These are phyloP conservation scores for Fraxinus excelsior DNA, from an alignment of 257 asterid genomes.

Conservation along the genomic window DNA sequence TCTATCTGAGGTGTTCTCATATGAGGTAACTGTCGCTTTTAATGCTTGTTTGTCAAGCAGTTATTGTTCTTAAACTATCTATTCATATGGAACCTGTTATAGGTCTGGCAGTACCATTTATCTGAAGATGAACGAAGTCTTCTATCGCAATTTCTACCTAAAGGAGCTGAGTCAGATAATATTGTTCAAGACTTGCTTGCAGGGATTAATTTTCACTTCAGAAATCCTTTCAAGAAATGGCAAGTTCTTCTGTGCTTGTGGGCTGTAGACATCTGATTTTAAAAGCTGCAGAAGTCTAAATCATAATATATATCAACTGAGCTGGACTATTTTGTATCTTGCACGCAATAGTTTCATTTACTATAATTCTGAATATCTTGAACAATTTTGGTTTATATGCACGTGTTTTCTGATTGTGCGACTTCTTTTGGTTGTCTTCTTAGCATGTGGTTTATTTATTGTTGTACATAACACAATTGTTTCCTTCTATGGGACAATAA, in stretches of 20 bases:
- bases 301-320: constrained; percentile 8
- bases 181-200: constrained; percentile 66
- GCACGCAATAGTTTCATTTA: not conserved
- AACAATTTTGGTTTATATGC: not conserved
- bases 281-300: not conserved
- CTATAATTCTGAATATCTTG: constrained; percentile 6
- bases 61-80: constrained; percentile 17
- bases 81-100: constrained; percentile 35
- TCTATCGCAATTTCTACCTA: constrained; percentile 71
- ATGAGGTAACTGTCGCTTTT: constrained; percentile 53
- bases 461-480: not conserved
- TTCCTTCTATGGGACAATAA: not conserved
- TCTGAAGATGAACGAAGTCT: constrained; percentile 66
- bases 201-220: constrained; percentile 77
- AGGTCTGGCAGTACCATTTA: constrained; percentile 84
- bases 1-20: constrained; percentile 62
- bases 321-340: constrained; percentile 1
- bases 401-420: constrained; percentile 19
- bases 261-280: constrained; percentile 21
- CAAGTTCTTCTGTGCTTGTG: constrained; percentile 43
- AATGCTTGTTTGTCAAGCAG: constrained; percentile 10
- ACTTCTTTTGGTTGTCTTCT: constrained; percentile 4
- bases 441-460: not conserved
- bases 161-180: constrained; percentile 54
- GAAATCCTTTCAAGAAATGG: constrained; percentile 81